Conservation (phyloP, 192 early-diverging fungal species). For the Linnemannia exigua region DNA sequence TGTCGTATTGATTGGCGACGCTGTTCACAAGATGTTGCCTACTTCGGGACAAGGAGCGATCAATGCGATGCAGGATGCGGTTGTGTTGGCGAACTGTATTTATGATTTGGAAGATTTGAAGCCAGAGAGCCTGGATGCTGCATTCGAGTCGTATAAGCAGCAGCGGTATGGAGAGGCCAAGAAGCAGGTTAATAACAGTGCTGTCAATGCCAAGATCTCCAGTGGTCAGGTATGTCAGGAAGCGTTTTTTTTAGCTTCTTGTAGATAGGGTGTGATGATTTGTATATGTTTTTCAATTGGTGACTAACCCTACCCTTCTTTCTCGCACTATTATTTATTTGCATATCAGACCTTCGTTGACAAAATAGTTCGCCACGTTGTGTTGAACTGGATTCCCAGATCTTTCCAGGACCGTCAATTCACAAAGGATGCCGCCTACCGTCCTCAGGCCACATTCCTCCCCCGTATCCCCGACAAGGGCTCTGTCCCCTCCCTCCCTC, state of each 20-base stretch:
- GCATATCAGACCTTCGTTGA: conserved; percentile 10
- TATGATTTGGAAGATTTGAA: conserved; percentile 29
- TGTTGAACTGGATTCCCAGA: conserved; percentile 18
- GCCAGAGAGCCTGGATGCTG: conserved; percentile 8
- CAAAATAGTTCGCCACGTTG: conserved; percentile 3
- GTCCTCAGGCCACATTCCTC: conserved; percentile 12
- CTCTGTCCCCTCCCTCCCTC: background rate
- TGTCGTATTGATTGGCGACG: conserved; percentile 16
- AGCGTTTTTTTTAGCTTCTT: background rate
- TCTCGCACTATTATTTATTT: background rate
- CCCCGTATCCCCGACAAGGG: conserved; percentile 8
- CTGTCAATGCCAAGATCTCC: conserved; percentile 24
- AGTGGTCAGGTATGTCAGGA: conserved; percentile 26
- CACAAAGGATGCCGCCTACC: conserved; percentile 16
- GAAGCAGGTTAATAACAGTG: conserved; percentile 19
- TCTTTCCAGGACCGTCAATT: conserved; percentile 8
- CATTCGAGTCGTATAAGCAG: conserved; percentile 23
- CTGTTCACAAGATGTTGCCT: conserved; percentile 18
- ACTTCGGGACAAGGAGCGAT: conserved; percentile 29
- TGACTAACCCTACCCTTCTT: background rate
- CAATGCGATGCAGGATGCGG: conserved; percentile 50
- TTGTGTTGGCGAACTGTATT: conserved; percentile 33
- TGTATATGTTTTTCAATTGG: background rate
- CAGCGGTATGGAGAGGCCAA: conserved; percentile 31
- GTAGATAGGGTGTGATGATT: too few species aligned